Conservation (phyloP, 805 yeast genomes). For the Candida maesae region DNA sequence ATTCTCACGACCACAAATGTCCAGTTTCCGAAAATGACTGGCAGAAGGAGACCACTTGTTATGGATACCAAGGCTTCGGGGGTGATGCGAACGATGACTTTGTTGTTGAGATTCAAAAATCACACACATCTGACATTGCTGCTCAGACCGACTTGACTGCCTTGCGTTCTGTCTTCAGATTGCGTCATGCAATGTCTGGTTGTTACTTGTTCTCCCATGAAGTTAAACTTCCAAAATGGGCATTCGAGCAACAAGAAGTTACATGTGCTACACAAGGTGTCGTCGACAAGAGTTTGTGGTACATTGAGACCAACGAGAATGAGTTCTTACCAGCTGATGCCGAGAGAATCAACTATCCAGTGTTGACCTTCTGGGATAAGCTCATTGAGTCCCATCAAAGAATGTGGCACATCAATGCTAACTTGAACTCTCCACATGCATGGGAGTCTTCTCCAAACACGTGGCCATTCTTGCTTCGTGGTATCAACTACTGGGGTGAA, state of each 20-base stretch:
- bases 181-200: constrained; percentile 77
- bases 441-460: constrained; percentile 69
- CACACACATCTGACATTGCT: constrained; percentile 43
- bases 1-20: constrained; percentile 79
- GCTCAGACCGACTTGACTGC: constrained; percentile 60
- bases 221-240: constrained; percentile 77
- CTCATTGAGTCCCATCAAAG: constrained; percentile 60
- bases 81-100: constrained; percentile 88
- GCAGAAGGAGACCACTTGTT: constrained; percentile 79
- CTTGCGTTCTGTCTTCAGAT: constrained; percentile 64
- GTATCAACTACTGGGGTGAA: constrained; percentile 76
- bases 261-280: constrained; percentile 73
- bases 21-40: constrained; percentile 73
- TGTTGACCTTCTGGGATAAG: constrained; percentile 53
- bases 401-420: constrained; percentile 77
- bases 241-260: constrained; percentile 80
- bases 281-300: constrained; percentile 60
- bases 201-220: constrained; percentile 74
- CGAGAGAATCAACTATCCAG: constrained; percentile 49
- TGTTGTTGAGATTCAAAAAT: constrained; percentile 65
- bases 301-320: constrained; percentile 66
- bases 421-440: constrained; percentile 63
- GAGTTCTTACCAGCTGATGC: constrained; percentile 40
- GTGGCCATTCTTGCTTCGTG: constrained; percentile 75
- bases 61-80: constrained; percentile 70